Evolutionary conservation across 352 stramenopile genomes (phyloP), one percentile per base, ranked within the genome.

Genomic region (Phytopythium delawarense): DNA sequence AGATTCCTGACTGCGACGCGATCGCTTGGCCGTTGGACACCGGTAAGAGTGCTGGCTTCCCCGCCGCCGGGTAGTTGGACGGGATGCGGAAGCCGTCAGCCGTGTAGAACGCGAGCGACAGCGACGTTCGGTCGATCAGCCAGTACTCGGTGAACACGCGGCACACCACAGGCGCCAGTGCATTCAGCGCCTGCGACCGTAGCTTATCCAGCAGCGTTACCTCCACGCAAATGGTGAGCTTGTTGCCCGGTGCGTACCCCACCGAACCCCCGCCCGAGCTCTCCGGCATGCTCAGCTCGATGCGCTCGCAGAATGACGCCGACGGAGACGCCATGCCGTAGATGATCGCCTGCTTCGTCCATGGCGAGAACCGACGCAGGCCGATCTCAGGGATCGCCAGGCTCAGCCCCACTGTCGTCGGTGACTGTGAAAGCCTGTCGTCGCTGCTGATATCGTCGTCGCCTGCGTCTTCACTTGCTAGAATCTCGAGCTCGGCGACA

Each of bases 101-200:
- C 8, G 83, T 91, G 52, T 89, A 84, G 59, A 89, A 90, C 15
- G 75, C 70, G 9, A 95, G 78, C 8, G 72, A 86, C 3, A 95
- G 65, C 30, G 74, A 84, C 18, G 86, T 91, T 30, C 86, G 81
- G 58, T 95, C 84, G 53, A 95, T 88, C 46, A 95, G 60, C 86
- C 86, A 95, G 64, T 93, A 95, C 56, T 95, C 84, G 7, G 72
- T 86, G 58, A 86, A 95, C 16, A 95, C 76, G 39, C 81, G 72
- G 20, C 83, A 92, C 11, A 88, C 67, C 11, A 88, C 72, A 0
- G 86, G 84, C 7, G 75, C 78, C 7, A 91, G 49, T n/a, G 48
- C 66, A 63, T 87, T 87, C 16, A 84, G 42, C 11, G 66, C 62
- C 21, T 70, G 70, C 0, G 71, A 73, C 3, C 69, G 75, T 4